These are phyloP conservation scores for Alternaria sp. DNA, from an alignment of 2,329 filamentous ascomycete genomes.

Conservation along the genomic window DNA sequence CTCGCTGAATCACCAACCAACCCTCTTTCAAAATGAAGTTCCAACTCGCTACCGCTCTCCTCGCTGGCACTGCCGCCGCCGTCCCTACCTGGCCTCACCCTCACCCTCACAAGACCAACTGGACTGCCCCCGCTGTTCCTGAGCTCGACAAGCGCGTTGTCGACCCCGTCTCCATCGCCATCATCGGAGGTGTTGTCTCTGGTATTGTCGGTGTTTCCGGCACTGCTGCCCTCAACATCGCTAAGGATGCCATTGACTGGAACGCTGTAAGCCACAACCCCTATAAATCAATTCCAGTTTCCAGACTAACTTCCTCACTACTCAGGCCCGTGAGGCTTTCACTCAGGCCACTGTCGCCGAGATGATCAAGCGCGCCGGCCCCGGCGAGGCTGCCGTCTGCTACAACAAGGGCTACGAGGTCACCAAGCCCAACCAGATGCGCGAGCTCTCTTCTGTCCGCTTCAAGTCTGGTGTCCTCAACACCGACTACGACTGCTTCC, in stretches of 20 bases:
- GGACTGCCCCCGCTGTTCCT: neutral
- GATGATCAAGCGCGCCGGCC: neutral
- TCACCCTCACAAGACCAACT: neutral
- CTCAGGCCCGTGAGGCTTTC: neutral
- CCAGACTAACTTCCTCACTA: neutral
- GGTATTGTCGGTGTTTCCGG: neutral
- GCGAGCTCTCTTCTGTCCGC: neutral
- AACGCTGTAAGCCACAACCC: neutral
- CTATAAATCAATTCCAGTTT: neutral
- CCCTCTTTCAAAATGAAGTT: neutral
- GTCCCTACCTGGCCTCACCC: neutral
- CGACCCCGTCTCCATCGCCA: neutral
- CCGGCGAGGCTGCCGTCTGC: neutral
- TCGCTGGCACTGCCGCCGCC: neutral
- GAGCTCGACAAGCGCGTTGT: neutral
- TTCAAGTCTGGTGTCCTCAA: neutral
- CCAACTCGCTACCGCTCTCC: neutral
- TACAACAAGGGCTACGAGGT: neutral
- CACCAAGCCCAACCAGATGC: neutral
- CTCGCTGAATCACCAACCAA: neutral
- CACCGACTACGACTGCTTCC: slow-evolving; percentile 1
- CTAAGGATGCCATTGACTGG: neutral
- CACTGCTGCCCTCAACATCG: neutral
- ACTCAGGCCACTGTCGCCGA: neutral
- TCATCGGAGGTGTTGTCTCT: neutral